These are phyloP conservation scores for Coemansia sp. DNA, from an alignment of 192 early-diverging fungal species.

Conservation along the genomic window DNA sequence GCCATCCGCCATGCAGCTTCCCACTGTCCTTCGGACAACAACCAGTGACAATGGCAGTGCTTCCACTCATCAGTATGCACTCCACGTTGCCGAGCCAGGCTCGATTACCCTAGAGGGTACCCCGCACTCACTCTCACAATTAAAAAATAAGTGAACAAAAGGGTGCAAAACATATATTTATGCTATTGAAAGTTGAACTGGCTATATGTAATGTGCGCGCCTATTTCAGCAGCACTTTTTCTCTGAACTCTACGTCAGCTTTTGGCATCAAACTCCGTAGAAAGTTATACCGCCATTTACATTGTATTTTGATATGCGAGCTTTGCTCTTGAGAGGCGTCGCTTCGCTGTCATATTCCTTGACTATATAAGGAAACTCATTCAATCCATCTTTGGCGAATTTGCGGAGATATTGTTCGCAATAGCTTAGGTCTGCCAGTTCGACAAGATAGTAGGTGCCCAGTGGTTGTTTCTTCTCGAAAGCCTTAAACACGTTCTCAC, in stretches of 20 bases:
- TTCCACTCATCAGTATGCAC: background rate
- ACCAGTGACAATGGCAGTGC: background rate
- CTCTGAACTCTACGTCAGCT: background rate
- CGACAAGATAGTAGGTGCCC: background rate
- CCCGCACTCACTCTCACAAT: background rate
- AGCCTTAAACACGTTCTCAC: background rate
- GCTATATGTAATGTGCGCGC: background rate
- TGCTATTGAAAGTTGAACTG: background rate
- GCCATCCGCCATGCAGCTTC: background rate
- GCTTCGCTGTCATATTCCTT: constrained; percentile 1
- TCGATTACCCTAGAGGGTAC: background rate
- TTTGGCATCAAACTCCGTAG: background rate
- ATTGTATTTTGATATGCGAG: background rate
- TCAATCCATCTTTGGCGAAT: background rate
- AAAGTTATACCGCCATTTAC: background rate
- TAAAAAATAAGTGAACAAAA: background rate
- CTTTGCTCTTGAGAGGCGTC: constrained; percentile 7
- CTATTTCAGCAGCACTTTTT: background rate
- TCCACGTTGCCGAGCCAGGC: background rate
- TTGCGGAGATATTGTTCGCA: background rate
- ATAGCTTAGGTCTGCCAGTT: background rate
- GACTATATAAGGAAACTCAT: background rate
- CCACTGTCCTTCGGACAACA: background rate
- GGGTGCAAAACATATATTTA: background rate
- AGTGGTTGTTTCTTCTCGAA: background rate